phyloP scores from a whole-genome alignment of 2,329 filamentous ascomycete species.

The Tolypocladium tropicale region DNA sequence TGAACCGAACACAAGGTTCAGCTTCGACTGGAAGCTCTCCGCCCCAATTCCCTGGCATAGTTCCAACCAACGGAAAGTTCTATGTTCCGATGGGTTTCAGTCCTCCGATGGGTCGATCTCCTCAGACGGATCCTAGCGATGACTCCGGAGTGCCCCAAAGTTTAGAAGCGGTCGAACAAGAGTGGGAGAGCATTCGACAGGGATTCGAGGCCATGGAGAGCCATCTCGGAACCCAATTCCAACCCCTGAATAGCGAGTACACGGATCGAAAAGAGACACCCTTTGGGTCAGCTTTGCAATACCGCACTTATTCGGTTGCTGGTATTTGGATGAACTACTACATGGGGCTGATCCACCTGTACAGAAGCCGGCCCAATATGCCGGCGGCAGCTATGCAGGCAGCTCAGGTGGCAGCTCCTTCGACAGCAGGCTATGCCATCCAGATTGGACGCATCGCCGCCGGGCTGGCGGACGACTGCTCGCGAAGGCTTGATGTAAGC shows the following conservation, averaged over 20 bases:
- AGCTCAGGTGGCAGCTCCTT: constrained; percentile 62
- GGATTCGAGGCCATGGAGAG: constrained; percentile 59
- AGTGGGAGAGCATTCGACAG: constrained; percentile 67
- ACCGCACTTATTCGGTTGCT: constrained; percentile 78
- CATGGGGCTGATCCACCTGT: constrained; percentile 72
- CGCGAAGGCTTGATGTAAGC: constrained; percentile 49
- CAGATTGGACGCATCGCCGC: constrained; percentile 73
- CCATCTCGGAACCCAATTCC: constrained; percentile 64
- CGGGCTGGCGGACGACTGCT: constrained; percentile 51
- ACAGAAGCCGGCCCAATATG: constrained; percentile 79
- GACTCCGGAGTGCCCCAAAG: constrained; percentile 51
- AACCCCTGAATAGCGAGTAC: constrained; percentile 61
- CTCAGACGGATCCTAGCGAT: constrained; percentile 32
- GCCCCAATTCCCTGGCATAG: constrained; percentile 44
- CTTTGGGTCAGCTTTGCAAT: constrained; percentile 73
- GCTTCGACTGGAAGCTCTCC: constrained; percentile 21
- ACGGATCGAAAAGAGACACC: constrained; percentile 53
- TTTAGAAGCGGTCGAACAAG: constrained; percentile 58
- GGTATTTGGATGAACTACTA: constrained; percentile 83
- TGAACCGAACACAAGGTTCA: constrained; percentile 25
- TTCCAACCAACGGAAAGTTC: constrained; percentile 41
- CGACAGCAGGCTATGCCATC: constrained; percentile 62
- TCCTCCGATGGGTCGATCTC: constrained; percentile 34
- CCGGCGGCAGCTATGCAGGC: constrained; percentile 84
- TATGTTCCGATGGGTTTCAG: constrained; percentile 44